A percentile compares a stretch with the other conserved stretches of the same genome.
These are phyloP conservation scores for Acephala macrosclerotiorum DNA, from an alignment of 2,329 filamentous ascomycete species.

Conservation along the genomic window DNA sequence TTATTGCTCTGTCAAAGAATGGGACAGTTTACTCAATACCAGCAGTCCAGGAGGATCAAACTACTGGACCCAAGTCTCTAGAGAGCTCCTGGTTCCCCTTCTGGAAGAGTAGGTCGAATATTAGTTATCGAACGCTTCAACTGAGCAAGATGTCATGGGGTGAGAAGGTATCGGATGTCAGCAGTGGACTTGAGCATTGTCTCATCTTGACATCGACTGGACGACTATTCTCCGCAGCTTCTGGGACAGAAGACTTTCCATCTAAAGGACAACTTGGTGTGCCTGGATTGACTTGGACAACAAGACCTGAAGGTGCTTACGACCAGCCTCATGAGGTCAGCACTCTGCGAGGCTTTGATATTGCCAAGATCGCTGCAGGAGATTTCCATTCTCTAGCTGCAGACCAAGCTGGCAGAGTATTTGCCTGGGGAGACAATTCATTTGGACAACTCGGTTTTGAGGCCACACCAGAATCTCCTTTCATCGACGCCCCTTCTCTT, in stretches of 20 bases:
- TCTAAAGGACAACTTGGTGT: constrained; percentile 87
- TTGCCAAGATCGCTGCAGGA: constrained; percentile 80
- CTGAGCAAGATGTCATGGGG: constrained; percentile 69
- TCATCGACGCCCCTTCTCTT: constrained; percentile 73
- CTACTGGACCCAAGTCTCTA: constrained; percentile 66
- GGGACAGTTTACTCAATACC: constrained; percentile 88
- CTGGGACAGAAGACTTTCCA: constrained; percentile 80
- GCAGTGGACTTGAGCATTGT: constrained; percentile 84
- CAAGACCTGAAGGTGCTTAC: constrained; percentile 77
- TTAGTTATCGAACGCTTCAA: constrained; percentile 78
- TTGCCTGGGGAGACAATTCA: constrained; percentile 90
- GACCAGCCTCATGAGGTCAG: constrained; percentile 84
- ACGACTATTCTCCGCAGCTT: constrained; percentile 87
- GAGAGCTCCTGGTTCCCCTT: constrained; percentile 76
- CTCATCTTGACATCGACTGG: constrained; percentile 85
- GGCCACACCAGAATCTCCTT: constrained; percentile 65
- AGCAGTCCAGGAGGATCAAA: constrained; percentile 75
- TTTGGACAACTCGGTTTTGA: constrained; percentile 91
- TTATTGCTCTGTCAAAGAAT: constrained; percentile 77
- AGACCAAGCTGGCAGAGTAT: constrained; percentile 78
- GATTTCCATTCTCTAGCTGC: constrained; percentile 86
- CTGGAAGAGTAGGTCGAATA: constrained; percentile 63
- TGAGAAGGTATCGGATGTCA: constrained; percentile 78
- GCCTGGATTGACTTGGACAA: constrained; percentile 81
- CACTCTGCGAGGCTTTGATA: constrained; percentile 73